Evolutionary conservation across 164 flowering plant species (phyloP).

Genomic region (Stephania yunnanensis): DNA sequence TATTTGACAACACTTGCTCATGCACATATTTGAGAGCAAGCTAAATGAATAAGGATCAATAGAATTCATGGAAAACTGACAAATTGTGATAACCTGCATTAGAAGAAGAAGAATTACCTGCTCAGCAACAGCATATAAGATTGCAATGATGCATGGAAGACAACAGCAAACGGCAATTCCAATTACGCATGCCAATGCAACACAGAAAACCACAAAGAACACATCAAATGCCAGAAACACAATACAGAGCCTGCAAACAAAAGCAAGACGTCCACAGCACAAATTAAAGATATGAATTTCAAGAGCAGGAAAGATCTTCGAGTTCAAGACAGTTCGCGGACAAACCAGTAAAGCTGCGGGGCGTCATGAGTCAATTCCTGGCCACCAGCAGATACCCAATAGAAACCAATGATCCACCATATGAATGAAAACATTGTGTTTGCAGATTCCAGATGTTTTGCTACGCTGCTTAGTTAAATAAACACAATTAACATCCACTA

Average conservation of each 20-base stretch:
- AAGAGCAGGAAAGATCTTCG: neutral
- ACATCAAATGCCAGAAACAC: conserved; percentile 70
- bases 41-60: too few relatives aligned
- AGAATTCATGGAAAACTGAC: too few relatives aligned
- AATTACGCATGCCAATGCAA: conserved; percentile 68
- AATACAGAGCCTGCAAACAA: conserved; percentile 67
- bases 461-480: conserved; percentile 31
- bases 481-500: neutral
- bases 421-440: conserved; percentile 82
- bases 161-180: conserved; percentile 90
- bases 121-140: conserved; percentile 67
- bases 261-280: neutral
- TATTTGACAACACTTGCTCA: too few relatives aligned
- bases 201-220: conserved; percentile 69
- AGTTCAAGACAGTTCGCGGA: conserved; percentile 3
- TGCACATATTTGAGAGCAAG: too few relatives aligned
- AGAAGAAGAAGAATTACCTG: conserved; percentile 36
- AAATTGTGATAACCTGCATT: too few relatives aligned
- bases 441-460: conserved; percentile 75
- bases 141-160: conserved; percentile 77
- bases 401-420: conserved; percentile 90
- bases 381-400: conserved; percentile 79
- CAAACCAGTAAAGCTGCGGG: conserved; percentile 78
- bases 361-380: conserved; percentile 43
- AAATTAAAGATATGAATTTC: neutral